Base-by-base conservation (phyloP, 176 grass and related monocot genomes). In the Aegilops bicornis region DNA sequence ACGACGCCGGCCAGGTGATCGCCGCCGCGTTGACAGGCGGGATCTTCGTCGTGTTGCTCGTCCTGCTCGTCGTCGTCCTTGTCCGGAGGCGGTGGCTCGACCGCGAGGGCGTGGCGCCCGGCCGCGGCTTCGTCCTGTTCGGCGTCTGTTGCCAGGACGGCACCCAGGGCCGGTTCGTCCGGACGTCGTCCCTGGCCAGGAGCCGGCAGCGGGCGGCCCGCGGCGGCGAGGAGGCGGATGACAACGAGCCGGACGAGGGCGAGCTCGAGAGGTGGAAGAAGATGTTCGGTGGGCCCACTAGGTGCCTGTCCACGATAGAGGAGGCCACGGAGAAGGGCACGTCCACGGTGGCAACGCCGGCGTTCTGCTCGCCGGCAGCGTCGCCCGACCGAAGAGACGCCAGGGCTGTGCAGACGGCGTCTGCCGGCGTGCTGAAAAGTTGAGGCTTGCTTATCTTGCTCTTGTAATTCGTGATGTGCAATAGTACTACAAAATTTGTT, bases 221-320 rank as follows among this genome's bases (percentile, higher is more conserved):
- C 52, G 82, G 17, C n/a, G 62, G 54, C 48, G 81, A 85, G 31
- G 33, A 40, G n/a, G 83, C 12, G 25, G 87, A 78, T 10, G 85
- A 95, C 27, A 27, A 27, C 37, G 90, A 88, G 54, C 54, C 77
- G 3, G 73, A 54, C 77, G 76, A 84, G 42, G 66, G 32, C 84
- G 90, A 95, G 83, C 76, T 90, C 32, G 88, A 87, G 67, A 88
- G 78, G 79, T 92, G 82, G 88, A 87, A 84, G 64, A 80, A 22
- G 66, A 80, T 84, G 59, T 92, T 82, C 64, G 61, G 82, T 2
- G 79, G 64, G 0, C 79, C 79, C 42, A 79, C 70, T 4, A 88
- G 90, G 88, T 74, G 63, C 73, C 32, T 92, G 48, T 90, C 89
- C 61, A 88, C 85, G 82, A 92, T 95, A 39, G 84, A 92, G 1